Evolutionary conservation across 2,329 filamentous ascomycete genomes (phyloP).

Genomic region (Fusarium compactum): DNA sequence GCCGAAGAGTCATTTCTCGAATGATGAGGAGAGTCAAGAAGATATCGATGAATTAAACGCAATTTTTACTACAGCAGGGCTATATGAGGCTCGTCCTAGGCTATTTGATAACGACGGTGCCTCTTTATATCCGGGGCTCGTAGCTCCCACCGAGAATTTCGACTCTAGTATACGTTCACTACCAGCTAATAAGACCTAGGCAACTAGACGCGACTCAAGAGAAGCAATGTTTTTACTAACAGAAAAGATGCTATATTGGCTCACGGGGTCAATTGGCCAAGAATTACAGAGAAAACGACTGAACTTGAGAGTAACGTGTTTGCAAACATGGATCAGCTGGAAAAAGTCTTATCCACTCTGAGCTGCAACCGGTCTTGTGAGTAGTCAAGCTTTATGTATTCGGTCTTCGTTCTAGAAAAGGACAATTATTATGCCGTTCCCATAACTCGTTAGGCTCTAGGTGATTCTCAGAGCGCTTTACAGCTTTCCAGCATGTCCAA

Average conservation of each 20-base stretch:
- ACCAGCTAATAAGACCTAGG: background rate
- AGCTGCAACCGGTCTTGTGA: conserved; percentile 3
- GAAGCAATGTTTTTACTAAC: background rate
- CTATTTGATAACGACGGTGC: background rate
- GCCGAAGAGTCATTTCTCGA: conserved; percentile 38
- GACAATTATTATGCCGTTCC: background rate
- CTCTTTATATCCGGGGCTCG: background rate
- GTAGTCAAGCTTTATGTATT: conserved; percentile 9
- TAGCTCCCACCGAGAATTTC: background rate
- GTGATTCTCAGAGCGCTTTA: background rate
- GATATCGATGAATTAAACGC: background rate
- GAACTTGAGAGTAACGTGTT: background rate
- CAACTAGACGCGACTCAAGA: background rate
- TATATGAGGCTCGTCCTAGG: background rate
- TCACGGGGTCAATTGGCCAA: background rate
- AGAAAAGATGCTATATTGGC: background rate
- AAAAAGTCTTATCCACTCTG: conserved; percentile 11
- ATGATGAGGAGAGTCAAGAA: background rate
- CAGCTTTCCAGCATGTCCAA: background rate
- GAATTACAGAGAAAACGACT: background rate
- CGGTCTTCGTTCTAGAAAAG: conserved; percentile 1
- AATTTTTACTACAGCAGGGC: background rate
- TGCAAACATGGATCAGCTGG: background rate
- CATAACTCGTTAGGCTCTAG: background rate
- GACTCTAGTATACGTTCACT: background rate